phyloP scores from a whole-genome alignment of 2,329 filamentous ascomycete genomes.

The Venturia nashicola region DNA sequence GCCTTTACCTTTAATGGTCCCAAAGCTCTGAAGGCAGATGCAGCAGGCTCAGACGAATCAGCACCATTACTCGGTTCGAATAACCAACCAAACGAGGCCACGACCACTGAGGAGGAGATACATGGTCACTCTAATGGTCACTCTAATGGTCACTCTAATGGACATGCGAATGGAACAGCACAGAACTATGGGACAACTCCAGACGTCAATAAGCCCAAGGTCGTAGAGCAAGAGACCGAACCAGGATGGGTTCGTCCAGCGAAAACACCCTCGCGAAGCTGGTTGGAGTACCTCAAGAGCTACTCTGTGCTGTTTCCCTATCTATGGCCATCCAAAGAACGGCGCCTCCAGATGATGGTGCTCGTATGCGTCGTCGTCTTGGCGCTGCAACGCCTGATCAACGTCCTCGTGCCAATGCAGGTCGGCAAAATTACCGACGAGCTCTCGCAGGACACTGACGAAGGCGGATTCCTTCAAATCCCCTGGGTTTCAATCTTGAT shows the following conservation, averaged over 20 bases:
- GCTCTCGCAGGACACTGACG: slow-evolving; percentile 40
- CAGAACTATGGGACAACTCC: slow-evolving; percentile 2
- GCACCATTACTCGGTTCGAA: neutral
- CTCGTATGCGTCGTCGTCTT: slow-evolving; percentile 73
- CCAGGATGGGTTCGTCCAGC: slow-evolving; percentile 81
- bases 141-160: slow-evolving; percentile 2
- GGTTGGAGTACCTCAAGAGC: slow-evolving; percentile 90
- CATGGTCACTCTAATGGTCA: slow-evolving; percentile 3
- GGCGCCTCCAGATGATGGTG: slow-evolving; percentile 64
- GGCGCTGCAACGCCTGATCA: slow-evolving; percentile 68
- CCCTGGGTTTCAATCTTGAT: slow-evolving; percentile 65
- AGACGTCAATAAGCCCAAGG: neutral
- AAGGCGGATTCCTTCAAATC: slow-evolving; percentile 32
- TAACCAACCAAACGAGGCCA: neutral
- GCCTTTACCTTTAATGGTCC: neutral
- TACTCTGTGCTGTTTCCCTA: slow-evolving; percentile 95
- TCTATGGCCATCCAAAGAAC: slow-evolving; percentile 80
- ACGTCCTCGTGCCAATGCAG: slow-evolving; percentile 74
- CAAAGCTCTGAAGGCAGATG: neutral
- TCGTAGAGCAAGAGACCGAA: slow-evolving; percentile 21
- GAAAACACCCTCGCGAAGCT: slow-evolving; percentile 74
- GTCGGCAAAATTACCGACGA: slow-evolving; percentile 68
- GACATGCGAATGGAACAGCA: neutral
- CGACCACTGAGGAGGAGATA: slow-evolving; percentile 25
- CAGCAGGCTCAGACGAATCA: neutral